phyloP scores from a whole-genome alignment of 805 yeast species.

The Candida ipomoeae region DNA sequence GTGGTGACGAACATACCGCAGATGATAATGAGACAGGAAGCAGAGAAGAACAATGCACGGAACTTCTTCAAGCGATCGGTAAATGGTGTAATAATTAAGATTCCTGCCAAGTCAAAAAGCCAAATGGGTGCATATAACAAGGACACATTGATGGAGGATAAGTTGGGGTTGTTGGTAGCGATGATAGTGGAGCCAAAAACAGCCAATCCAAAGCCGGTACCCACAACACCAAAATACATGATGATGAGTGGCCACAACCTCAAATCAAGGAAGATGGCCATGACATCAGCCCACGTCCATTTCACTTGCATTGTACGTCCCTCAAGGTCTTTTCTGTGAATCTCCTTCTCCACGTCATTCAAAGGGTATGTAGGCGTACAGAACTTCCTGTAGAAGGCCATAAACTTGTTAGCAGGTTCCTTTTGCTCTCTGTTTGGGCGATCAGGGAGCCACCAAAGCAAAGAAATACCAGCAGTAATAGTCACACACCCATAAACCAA shows the following conservation, averaged over 20 bases:
- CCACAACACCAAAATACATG: constrained; percentile 92
- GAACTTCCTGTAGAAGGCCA: constrained; percentile 20
- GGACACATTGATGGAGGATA: constrained; percentile 66
- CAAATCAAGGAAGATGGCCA: constrained; percentile 51
- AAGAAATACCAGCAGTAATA: constrained; percentile 54
- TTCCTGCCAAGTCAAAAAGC: constrained; percentile 78
- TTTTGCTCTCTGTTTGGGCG: constrained; percentile 43
- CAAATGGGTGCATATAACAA: constrained; percentile 85
- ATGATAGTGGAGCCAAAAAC: constrained; percentile 82
- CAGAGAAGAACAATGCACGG: constrained; percentile 60
- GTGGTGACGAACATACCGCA: constrained; percentile 73
- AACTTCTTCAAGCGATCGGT: constrained; percentile 63
- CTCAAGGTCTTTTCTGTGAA: constrained; percentile 61
- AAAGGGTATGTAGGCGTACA: constrained; percentile 46
- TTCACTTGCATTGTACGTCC: constrained; percentile 40
- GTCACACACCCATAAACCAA: constrained; percentile 73
- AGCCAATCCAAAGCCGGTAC: constrained; percentile 83
- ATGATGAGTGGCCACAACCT: constrained; percentile 76
- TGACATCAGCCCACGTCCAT: constrained; percentile 63
- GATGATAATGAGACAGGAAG: constrained; percentile 63
- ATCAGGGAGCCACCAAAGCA: constrained; percentile 86
- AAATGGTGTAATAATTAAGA: constrained; percentile 69
- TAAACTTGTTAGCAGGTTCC: constrained; percentile 14
- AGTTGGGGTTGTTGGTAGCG: constrained; percentile 54
- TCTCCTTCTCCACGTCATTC: constrained; percentile 43